phyloP scores from a whole-genome alignment of 2,329 filamentous ascomycete genomes.

The Stagonosporopsis chrysanthemi region DNA sequence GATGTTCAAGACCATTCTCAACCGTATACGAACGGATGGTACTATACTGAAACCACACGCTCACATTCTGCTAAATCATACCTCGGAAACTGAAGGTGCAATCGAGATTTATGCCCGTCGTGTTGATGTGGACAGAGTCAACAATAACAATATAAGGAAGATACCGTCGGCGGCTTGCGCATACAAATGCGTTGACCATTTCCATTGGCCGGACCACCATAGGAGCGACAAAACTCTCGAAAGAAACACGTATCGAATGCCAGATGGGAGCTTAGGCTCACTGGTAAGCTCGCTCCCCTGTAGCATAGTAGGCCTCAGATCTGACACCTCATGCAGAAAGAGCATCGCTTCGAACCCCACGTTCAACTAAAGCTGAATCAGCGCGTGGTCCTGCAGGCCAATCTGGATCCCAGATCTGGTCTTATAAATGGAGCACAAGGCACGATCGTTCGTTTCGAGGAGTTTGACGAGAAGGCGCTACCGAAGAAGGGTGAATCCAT shows the following conservation, averaged over 20 bases:
- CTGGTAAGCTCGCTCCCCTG: conserved; percentile 10
- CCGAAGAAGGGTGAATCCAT: conserved; percentile 25
- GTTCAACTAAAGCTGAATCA: conserved; percentile 60
- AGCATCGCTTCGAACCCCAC: conserved; percentile 57
- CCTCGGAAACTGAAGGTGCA: conserved; percentile 52
- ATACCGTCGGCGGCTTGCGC: conserved; percentile 32
- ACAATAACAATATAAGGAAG: conserved; percentile 44
- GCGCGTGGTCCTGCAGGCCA: conserved; percentile 62
- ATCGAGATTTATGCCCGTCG: conserved; percentile 57
- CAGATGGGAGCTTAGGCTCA: conserved; percentile 29
- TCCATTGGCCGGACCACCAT: conserved; percentile 48
- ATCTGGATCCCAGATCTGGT: conserved; percentile 50
- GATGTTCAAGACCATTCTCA: conserved; percentile 62
- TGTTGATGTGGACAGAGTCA: conserved; percentile 42
- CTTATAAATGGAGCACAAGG: conserved; percentile 50
- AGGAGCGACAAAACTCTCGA: conserved; percentile 24
- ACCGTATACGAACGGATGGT: conserved; percentile 58
- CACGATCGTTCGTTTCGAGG: conserved; percentile 48
- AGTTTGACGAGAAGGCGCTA: conserved; percentile 39
- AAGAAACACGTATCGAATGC: conserved; percentile 16
- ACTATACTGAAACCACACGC: conserved; percentile 50
- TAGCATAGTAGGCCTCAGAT: not conserved
- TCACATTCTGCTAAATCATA: conserved; percentile 50
- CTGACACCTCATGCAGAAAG: conserved; percentile 26
- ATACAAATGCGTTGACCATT: conserved; percentile 53